Evolutionary conservation across 768 basidiomycete species (phyloP).

Genomic region (Termitomyces sp.): DNA sequence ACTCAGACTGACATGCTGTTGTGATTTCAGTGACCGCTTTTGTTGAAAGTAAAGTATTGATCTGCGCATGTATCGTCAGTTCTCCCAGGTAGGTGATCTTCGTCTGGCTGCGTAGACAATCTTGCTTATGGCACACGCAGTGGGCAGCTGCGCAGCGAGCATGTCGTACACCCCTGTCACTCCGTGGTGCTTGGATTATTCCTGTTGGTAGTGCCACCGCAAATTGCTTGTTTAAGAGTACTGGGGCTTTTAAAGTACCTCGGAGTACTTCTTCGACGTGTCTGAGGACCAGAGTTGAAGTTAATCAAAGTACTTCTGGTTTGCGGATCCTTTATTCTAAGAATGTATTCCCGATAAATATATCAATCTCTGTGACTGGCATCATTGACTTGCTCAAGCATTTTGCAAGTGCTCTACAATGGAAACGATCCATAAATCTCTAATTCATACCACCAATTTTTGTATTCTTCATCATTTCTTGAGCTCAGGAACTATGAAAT

Average conservation of each 20-base stretch:
- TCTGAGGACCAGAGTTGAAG: neutral
- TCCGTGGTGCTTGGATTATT: neutral
- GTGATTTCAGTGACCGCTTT: slow-evolving; percentile 39
- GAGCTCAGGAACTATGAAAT: neutral
- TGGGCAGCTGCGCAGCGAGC: neutral
- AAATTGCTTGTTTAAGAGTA: neutral
- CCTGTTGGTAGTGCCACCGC: too few relatives aligned
- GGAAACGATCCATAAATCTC: neutral
- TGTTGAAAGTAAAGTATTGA: slow-evolving; percentile 27
- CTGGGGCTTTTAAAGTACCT: neutral
- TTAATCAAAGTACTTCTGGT: too few relatives aligned
- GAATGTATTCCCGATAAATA: too few relatives aligned
- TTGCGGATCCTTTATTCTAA: too few relatives aligned
- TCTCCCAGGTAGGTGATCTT: neutral
- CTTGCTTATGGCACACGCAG: neutral
- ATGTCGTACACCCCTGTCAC: neutral
- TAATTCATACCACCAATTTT: too few relatives aligned
- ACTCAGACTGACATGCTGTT: neutral
- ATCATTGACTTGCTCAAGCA: neutral
- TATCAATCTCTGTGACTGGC: neutral
- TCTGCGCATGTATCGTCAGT: neutral
- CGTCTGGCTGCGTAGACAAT: neutral
- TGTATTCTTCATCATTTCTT: neutral
- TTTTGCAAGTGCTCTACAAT: neutral
- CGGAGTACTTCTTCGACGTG: neutral